Evolutionary conservation across 306 rosid species (phyloP), one percentile per base, ranked within the genome.

Genomic region (Castanopsis chinensis): DNA sequence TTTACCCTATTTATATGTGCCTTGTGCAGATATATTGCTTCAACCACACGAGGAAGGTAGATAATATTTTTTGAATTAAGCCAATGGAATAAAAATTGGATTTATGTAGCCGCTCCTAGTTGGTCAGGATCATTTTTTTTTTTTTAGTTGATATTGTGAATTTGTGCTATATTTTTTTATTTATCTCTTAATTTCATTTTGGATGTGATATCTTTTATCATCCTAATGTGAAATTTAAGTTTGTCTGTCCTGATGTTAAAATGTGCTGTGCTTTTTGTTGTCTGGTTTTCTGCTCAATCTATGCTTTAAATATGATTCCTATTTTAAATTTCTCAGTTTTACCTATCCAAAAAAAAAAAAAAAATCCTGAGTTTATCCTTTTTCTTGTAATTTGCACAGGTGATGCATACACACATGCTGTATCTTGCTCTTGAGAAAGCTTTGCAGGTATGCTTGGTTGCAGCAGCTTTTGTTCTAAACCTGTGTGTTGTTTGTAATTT

Each of bases 1-100:
- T 32, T 85, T 90, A 57, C 99, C 99, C n/a, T 92, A 95, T 82
- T 71, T 90, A 30, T 95, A 84, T 78, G 97, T 92, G 70, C 91
- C 99, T 9, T 94, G 41, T 71, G 70, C 91, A 11, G 92, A 95
- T 86, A 78, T 94, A 64, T 86, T 84, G 1, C 86, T 83, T 83
- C 90, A 73, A 56, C 80, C 73, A 51, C 73, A 85, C 78, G 71
- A 64, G 86, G 85, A 85, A 84, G 95, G 99, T 94, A 86, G 14
- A 77, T 63, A 61, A 37, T n/a, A 35, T 76, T 70, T 79, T 72
- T n/a, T 63, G 75, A 63, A 56, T 27, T 72, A 5, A 71, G 53
- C 43, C 13, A 45, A 14, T 65, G 3, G 35, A 45, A 45, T 12
- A 45, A 51, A n/a, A 4, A 20, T 23, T 51, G 73, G 17, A 51